Percentiles rank a stretch among this genome's conserved stretches.
Evolutionary conservation across 2,329 filamentous ascomycete species (phyloP).

Genomic region (Cercospora sesami): DNA sequence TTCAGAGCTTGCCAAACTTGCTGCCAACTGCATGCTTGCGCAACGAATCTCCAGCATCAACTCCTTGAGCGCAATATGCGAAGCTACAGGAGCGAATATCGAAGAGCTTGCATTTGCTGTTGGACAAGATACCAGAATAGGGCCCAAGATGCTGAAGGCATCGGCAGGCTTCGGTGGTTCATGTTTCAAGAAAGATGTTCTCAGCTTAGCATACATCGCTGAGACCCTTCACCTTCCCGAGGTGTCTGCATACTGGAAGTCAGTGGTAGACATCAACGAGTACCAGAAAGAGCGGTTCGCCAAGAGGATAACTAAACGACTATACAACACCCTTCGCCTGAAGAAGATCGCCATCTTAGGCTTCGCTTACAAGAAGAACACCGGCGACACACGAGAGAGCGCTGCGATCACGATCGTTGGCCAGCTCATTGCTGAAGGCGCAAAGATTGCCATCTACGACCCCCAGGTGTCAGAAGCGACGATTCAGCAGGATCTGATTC

Average conservation of each 20-base stretch:
- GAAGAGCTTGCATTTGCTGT: constrained; percentile 68
- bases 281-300: constrained; percentile 70
- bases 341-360: constrained; percentile 73
- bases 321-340: constrained; percentile 67
- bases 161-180: constrained; percentile 77
- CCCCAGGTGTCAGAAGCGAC: constrained; percentile 47
- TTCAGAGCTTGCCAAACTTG: constrained; percentile 75
- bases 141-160: constrained; percentile 70
- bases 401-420: constrained; percentile 68
- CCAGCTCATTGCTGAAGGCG: constrained; percentile 62
- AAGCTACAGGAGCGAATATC: constrained; percentile 73
- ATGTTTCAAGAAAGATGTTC: constrained; percentile 79
- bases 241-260: constrained; percentile 73
- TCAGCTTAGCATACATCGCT: constrained; percentile 71
- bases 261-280: constrained; percentile 74
- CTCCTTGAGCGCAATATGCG: constrained; percentile 76
- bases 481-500: constrained; percentile 37
- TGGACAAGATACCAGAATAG: constrained; percentile 68
- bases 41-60: constrained; percentile 82
- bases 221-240: constrained; percentile 68
- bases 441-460: constrained; percentile 68
- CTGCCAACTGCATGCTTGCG: constrained; percentile 76
- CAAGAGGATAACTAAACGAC: constrained; percentile 62
- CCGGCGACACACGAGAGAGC: constrained; percentile 71
- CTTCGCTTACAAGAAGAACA: constrained; percentile 79